A percentile compares a stretch with the other conserved stretches of the same genome.
Evolutionary conservation across 2,329 filamentous ascomycete genomes (phyloP).

Genomic region (Colletotrichum tabaci): DNA sequence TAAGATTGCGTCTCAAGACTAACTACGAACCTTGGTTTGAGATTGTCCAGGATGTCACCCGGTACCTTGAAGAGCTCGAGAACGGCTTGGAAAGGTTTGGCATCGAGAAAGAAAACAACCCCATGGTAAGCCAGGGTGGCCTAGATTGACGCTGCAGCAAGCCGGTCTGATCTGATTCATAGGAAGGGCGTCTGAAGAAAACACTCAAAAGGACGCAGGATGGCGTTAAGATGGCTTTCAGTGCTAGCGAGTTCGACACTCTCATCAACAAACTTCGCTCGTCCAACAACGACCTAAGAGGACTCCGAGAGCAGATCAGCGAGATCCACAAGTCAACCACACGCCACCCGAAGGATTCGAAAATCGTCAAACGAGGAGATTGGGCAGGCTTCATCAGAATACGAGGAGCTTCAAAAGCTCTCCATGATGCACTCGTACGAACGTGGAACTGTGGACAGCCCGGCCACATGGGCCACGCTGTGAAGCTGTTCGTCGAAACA

Average conservation of each 20-base stretch:
- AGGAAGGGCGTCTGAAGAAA: slow-evolving; percentile 17
- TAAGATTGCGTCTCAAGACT: slow-evolving; percentile 1
- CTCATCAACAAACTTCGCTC: slow-evolving; percentile 4
- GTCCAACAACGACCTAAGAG: slow-evolving; percentile 17
- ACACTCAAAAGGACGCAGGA: slow-evolving; percentile 12
- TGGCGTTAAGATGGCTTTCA: slow-evolving; percentile 3
- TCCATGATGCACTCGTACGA: slow-evolving; percentile 17
- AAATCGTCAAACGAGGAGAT: background rate
- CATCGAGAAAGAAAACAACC: too few relatives aligned
- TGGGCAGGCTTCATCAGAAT: slow-evolving; percentile 12
- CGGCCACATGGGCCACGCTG: slow-evolving; percentile 18
- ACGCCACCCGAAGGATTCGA: background rate
- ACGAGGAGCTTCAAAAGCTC: slow-evolving; percentile 18
- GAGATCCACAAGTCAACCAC: slow-evolving; percentile 7
- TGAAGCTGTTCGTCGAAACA: slow-evolving; percentile 36
- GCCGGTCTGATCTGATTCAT: background rate
- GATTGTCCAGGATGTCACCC: background rate
- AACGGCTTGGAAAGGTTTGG: too few relatives aligned
- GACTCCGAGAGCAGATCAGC: slow-evolving; percentile 23
- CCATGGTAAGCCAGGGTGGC: too few relatives aligned
- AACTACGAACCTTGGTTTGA: slow-evolving; percentile 21
- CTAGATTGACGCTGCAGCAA: background rate
- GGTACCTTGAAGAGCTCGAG: background rate
- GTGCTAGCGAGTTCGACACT: background rate
- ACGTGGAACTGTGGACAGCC: slow-evolving; percentile 27